Evolutionary conservation across 2,329 filamentous ascomycete genomes (phyloP).

Genomic region (Pyrenophora teres): DNA sequence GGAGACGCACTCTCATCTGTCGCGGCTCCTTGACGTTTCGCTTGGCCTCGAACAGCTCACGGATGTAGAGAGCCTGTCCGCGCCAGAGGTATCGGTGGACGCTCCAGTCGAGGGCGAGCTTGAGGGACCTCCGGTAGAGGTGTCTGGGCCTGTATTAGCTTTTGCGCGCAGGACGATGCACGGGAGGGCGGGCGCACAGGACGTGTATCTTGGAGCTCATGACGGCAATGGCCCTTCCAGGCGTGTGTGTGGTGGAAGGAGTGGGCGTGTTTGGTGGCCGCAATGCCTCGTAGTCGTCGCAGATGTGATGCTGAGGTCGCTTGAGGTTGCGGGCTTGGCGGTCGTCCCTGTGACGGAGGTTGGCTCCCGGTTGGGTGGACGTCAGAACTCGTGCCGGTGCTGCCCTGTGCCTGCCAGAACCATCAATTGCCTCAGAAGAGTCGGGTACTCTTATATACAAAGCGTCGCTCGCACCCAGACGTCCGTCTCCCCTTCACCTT

Average conservation of each 20-base stretch:
- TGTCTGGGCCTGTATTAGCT: slow-evolving; percentile 53
- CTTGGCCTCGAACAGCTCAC: slow-evolving; percentile 93
- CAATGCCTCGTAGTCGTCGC: slow-evolving; percentile 36
- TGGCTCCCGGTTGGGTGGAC: slow-evolving; percentile 35
- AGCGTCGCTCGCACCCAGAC: slow-evolving; percentile 10
- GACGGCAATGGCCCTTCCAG: slow-evolving; percentile 23
- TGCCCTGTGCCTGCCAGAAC: slow-evolving; percentile 20
- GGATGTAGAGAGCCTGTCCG: slow-evolving; percentile 93
- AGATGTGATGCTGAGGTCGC: slow-evolving; percentile 18
- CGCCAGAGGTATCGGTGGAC: slow-evolving; percentile 93
- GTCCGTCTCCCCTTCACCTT: slow-evolving; percentile 12
- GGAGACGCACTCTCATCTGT: slow-evolving; percentile 73
- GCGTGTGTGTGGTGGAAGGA: slow-evolving; percentile 19
- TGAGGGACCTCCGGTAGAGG: slow-evolving; percentile 90
- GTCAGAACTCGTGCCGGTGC: slow-evolving; percentile 28
- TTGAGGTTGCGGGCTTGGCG: slow-evolving; percentile 36
- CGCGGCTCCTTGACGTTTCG: slow-evolving; percentile 80
- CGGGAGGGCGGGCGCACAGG: slow-evolving; percentile 34
- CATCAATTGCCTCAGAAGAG: slow-evolving; percentile 37
- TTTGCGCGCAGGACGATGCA: slow-evolving; percentile 20
- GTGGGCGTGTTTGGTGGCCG: slow-evolving; percentile 23
- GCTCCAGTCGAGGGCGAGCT: slow-evolving; percentile 93
- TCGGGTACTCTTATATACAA: not conserved
- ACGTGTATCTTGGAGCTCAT: slow-evolving; percentile 51
- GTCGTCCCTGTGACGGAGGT: slow-evolving; percentile 28